Evolutionary conservation across 2,329 filamentous ascomycete species (phyloP).

Genomic region (Alternaria hordeiaustralica): DNA sequence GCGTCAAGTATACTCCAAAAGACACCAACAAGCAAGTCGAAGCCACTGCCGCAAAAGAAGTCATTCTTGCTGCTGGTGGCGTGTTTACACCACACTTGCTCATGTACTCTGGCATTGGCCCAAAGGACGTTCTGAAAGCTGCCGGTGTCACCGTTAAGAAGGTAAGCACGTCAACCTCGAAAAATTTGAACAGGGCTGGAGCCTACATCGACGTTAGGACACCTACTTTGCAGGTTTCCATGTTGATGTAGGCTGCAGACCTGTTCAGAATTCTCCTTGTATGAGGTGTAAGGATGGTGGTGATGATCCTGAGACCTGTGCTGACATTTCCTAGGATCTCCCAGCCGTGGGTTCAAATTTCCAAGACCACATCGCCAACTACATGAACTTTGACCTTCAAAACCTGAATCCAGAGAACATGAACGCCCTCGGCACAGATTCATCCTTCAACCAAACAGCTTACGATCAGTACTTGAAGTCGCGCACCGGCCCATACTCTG

Average conservation of each 20-base stretch:
- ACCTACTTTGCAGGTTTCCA: not conserved
- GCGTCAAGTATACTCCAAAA: constrained; percentile 13
- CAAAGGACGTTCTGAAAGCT: constrained; percentile 23
- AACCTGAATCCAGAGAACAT: constrained; percentile 5
- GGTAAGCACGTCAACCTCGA: not conserved
- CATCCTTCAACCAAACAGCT: constrained; percentile 27
- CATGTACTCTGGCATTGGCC: constrained; percentile 29
- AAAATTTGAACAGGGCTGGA: not conserved
- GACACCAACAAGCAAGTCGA: constrained; percentile 16
- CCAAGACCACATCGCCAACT: constrained; percentile 22
- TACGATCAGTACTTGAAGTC: constrained; percentile 27
- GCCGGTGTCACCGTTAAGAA: constrained; percentile 19
- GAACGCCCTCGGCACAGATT: constrained; percentile 14
- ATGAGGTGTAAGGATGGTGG: not conserved
- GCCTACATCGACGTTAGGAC: not conserved
- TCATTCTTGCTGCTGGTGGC: constrained; percentile 66
- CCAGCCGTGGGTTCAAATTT: constrained; percentile 30
- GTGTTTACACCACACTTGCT: constrained; percentile 63
- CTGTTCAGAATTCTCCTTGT: not conserved
- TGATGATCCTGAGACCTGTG: not conserved
- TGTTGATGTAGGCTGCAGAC: not conserved
- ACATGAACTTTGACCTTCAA: constrained; percentile 20
- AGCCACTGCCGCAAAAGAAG: constrained; percentile 50
- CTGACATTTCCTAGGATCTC: constrained; percentile 8
- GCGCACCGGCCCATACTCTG: constrained; percentile 30